These are phyloP conservation scores for Aspergillus pseudotamarii DNA, from an alignment of 2,329 filamentous ascomycete genomes.

Conservation along the genomic window DNA sequence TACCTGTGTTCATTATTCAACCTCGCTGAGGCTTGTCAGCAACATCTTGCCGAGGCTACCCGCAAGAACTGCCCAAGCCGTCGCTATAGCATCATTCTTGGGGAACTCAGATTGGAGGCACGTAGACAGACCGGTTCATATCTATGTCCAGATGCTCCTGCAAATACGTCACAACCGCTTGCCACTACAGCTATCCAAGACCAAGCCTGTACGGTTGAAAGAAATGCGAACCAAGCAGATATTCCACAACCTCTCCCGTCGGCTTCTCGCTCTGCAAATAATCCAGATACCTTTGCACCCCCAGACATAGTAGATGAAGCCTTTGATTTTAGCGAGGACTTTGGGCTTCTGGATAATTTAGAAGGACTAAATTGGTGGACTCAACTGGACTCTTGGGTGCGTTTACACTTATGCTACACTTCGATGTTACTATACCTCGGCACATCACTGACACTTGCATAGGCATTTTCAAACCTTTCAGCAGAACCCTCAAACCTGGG, in stretches of 20 bases:
- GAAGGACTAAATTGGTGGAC: conserved; percentile 44
- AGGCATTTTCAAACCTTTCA: conserved; percentile 39
- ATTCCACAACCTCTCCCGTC: conserved; percentile 14
- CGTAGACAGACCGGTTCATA: conserved; percentile 35
- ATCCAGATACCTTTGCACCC: conserved; percentile 24
- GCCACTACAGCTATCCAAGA: neutral
- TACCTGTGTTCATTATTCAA: conserved; percentile 39
- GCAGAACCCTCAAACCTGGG: conserved; percentile 29
- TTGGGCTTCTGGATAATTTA: conserved; percentile 35
- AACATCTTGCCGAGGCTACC: conserved; percentile 50
- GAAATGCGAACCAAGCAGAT: neutral
- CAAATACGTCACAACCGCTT: neutral
- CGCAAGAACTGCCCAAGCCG: conserved; percentile 51
- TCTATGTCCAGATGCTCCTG: conserved; percentile 5
- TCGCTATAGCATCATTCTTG: conserved; percentile 52
- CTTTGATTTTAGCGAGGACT: conserved; percentile 28
- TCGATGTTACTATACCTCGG: neutral
- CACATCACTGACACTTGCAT: conserved; percentile 12
- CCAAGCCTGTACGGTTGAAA: conserved; percentile 12
- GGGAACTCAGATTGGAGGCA: conserved; percentile 49
- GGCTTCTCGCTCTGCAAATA: conserved; percentile 18
- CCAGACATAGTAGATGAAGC: conserved; percentile 20
- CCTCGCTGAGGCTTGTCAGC: conserved; percentile 49
- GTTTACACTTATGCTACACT: conserved; percentile 7
- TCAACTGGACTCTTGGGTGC: conserved; percentile 43